These are phyloP conservation scores for Taphrina pruni DNA, from an alignment of 1,139 yeast species.

Conservation along the genomic window DNA sequence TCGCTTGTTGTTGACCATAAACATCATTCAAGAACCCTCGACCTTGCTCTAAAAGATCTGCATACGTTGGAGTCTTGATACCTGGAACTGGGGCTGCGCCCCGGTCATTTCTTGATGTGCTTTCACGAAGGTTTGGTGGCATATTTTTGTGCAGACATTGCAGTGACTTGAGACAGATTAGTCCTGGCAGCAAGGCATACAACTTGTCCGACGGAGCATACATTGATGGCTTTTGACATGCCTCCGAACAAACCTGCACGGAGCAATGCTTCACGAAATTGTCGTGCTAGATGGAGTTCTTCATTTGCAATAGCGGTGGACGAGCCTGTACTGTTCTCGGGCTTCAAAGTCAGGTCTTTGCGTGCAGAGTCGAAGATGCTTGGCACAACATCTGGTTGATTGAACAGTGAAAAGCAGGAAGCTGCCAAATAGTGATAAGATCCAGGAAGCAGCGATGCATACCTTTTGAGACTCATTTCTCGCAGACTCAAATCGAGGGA, in stretches of 20 bases:
- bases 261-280: slow-evolving; percentile 29
- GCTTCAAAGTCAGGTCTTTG: background rate
- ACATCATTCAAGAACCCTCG: slow-evolving; percentile 14
- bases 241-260: slow-evolving; percentile 38
- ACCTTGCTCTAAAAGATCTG: slow-evolving; percentile 7
- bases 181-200: no score
- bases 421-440: slow-evolving; percentile 35
- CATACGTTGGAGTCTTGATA: background rate
- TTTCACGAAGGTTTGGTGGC: slow-evolving; percentile 27
- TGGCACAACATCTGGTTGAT: slow-evolving; percentile 22
- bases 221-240: slow-evolving; percentile 41
- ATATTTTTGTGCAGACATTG: slow-evolving; percentile 34
- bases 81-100: background rate
- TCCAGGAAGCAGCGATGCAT: slow-evolving; percentile 15
- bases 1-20: slow-evolving; percentile 19
- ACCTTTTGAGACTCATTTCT: slow-evolving; percentile 26
- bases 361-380: slow-evolving; percentile 12
- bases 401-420: slow-evolving; percentile 30
- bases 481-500: no score
- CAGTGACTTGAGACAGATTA: slow-evolving; percentile 12
- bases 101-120: background rate
- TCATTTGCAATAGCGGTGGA: background rate
- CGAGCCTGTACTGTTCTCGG: background rate
- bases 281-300: slow-evolving; percentile 35
- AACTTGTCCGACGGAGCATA: background rate